Evolutionary conservation across 2,329 filamentous ascomycete genomes (phyloP).

Genomic region (Cordyceps sp.): DNA sequence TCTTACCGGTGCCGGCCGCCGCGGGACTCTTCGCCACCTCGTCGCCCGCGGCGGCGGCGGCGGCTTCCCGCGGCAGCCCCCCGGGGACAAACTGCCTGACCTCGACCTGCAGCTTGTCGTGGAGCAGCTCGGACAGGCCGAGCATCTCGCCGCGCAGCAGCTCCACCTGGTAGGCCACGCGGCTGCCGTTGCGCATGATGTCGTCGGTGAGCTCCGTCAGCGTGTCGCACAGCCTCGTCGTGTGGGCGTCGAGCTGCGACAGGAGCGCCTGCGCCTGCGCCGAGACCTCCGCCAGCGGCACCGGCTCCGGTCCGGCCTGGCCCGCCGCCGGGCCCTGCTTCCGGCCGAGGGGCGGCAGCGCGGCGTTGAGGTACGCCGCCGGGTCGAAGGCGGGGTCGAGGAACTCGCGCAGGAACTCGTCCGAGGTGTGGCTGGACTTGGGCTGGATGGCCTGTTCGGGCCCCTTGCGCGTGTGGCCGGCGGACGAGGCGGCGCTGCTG

Average conservation of each 20-base stretch:
- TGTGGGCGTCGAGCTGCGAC: constrained; percentile 77
- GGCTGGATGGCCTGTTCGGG: constrained; percentile 21
- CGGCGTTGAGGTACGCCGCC: constrained; percentile 68
- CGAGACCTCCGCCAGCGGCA: constrained; percentile 60
- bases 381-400: constrained; percentile 64
- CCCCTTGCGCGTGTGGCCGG: no score
- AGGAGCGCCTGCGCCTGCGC: constrained; percentile 70
- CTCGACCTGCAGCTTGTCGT: constrained; percentile 54
- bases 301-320: constrained; percentile 15
- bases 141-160: constrained; percentile 77
- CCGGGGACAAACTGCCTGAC: constrained; percentile 54
- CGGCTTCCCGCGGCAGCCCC: constrained; percentile 17
- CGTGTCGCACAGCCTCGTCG: constrained; percentile 61
- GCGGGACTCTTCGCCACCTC: constrained; percentile 7
- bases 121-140: constrained; percentile 62
- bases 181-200: constrained; percentile 74
- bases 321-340: constrained; percentile 14
- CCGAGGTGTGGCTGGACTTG: constrained; percentile 47
- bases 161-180: constrained; percentile 88
- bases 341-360: constrained; percentile 50
- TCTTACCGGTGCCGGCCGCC: no score
- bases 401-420: constrained; percentile 60
- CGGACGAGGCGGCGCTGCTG: no score
- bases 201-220: constrained; percentile 88
- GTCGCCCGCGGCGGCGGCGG: constrained; percentile 5